Evolutionary conservation across 2,329 filamentous ascomycete species (phyloP), one percentile per base, ranked within the genome.

Genomic region (Aspergillus calidoustus): DNA sequence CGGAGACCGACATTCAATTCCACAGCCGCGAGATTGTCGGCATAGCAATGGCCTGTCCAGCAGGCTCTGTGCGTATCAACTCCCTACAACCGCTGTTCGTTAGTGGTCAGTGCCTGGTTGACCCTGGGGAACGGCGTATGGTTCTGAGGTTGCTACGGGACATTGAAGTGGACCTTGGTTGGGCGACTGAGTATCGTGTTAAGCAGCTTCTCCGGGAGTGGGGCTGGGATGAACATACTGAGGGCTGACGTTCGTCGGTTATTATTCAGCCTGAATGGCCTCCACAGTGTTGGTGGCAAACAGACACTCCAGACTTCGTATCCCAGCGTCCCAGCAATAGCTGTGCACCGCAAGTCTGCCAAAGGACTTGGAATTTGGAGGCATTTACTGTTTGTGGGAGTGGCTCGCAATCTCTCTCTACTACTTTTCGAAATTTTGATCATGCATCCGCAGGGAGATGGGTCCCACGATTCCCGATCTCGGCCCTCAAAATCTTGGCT

Each of bases 81-180:
- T 83, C 83, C 30, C 80, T 88, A 15, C 86, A 89, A 67, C 84
- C 87, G 7, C 74, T 89, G 9, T 89, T 87, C 72, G 85, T 87
- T 19, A 86, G 86, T 25, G 87, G 87, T 0, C 84, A 87, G 69
- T 87, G 86, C 69, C 76, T 89, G 34, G 83, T 80, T 8, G 81
- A 85, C 57, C 73, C 77, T 30, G 76, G 76, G 11, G 87, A 88
- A 72, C 83, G 86, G 17, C 75, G 81, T 41, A 79, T 84, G 1
- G 81, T 89, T 9, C 67, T 89, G 43, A 78, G 81, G 13, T 71
- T 89, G 43, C 74, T 90, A 22, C 77, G 81, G 28, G 85, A 82
- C 11, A 83, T 90, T 30, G 87, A 90, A 72, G 76, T 74, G n/a
- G 87, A 90, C 67, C 80, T 88, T 38, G 88, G 87, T 2, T 89